Conservation (phyloP, 2,329 filamentous ascomycete genomes). For the Ascochyta clinopodiicola region DNA sequence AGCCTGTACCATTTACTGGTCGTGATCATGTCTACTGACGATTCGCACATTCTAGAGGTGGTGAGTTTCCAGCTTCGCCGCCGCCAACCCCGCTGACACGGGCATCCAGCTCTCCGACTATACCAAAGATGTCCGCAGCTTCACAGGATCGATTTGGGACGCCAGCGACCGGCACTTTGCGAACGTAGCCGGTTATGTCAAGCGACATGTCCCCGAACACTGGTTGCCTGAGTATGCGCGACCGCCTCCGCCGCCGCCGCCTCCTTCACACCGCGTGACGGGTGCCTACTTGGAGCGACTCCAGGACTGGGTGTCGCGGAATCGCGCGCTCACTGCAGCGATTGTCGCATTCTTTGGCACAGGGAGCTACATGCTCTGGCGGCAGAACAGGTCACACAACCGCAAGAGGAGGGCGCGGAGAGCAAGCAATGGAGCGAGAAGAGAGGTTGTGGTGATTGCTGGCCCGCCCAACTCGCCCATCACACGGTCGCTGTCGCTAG, state of each 20-base stretch:
- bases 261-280: slow-evolving; percentile 52
- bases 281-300: slow-evolving; percentile 61
- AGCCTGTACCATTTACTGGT: not conserved
- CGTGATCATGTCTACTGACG: slow-evolving; percentile 74
- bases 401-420: slow-evolving; percentile 77
- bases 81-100: slow-evolving; percentile 23
- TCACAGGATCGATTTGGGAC: slow-evolving; percentile 76
- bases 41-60: slow-evolving; percentile 78
- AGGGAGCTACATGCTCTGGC: slow-evolving; percentile 63
- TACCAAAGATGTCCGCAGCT: slow-evolving; percentile 71
- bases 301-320: slow-evolving; percentile 73
- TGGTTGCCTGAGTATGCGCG: slow-evolving; percentile 77
- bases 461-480: slow-evolving; percentile 86
- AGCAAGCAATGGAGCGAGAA: slow-evolving; percentile 80
- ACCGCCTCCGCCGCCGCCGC: slow-evolving; percentile 59
- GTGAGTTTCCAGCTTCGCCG: slow-evolving; percentile 58
- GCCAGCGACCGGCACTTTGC: slow-evolving; percentile 84
- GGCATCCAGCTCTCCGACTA: slow-evolving; percentile 60
- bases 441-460: slow-evolving; percentile 86
- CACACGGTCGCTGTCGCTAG: slow-evolving; percentile 80
- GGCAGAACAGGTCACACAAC: slow-evolving; percentile 64
- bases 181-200: slow-evolving; percentile 71
- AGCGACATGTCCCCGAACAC: slow-evolving; percentile 69
- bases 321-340: slow-evolving; percentile 76
- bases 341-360: slow-evolving; percentile 75